Base-by-base conservation (phyloP, 2,329 filamentous ascomycete species). In the Phaeosphaeriaceae sp. region DNA sequence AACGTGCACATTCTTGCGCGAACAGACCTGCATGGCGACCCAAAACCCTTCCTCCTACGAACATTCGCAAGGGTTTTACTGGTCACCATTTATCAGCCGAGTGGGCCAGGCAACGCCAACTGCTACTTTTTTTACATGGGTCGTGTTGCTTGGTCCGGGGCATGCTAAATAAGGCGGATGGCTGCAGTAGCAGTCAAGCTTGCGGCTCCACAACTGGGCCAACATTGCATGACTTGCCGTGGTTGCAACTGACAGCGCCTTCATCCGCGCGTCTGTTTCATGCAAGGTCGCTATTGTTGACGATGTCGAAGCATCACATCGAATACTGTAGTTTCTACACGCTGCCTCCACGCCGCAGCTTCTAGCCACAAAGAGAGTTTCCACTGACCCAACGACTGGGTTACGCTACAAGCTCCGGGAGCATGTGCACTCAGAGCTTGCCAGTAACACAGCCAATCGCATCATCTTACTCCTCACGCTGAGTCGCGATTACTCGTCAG, bases 1-100 rank as follows among this genome's bases (percentile, higher is more conserved):
- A 58, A 57, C 51, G 59, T 56, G 56, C 61, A 56, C 71, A 69
- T 71, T 70, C 67, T 64, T 72, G 56, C 61, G 58, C 69, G 69
- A 74, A 72, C 71, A 44, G 57, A 44, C 63, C 54, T 42, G 56
- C 52, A 49, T 57, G 57, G 62, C 60, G 67, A 51, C 58, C 51
- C 60, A 53, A 56, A 49, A 56, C 54, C 57, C 57, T 60, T 59
- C 53, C 42, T n/a, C n/a, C 51, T 47, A 59, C 51, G 36, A 52
- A 58, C 58, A 68, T 61, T 67, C 11, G 54, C 56, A 57, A 47
- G 52, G 52, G 40, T 44, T 47, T 49, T 61, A 51, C 55, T 62
- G 36, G 51, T 56, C 56, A 63, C 57, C 57, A 53, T 66, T 53
- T 66, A 51, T 66, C 46, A 53, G 51, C 41, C 33, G 53, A 58